Evolutionary conservation across 768 basidiomycete genomes (phyloP).

Genomic region (Suillus alpinus): DNA sequence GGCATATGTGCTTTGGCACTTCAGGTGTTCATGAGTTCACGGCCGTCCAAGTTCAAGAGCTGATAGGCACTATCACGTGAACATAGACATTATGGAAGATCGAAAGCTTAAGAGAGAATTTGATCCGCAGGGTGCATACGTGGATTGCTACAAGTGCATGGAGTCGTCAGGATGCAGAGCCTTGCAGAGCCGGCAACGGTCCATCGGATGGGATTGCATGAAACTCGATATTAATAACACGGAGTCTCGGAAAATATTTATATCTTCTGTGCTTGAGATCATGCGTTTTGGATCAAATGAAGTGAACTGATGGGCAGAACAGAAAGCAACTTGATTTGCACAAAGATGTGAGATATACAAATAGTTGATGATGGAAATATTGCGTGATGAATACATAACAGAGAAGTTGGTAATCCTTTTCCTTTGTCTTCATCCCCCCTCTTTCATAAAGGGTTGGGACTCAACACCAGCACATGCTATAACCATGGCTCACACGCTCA

Average conservation of each 20-base stretch:
- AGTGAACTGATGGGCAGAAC: background rate
- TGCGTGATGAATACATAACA: background rate
- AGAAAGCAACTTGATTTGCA: background rate
- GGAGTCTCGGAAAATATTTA: background rate
- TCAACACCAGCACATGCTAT: background rate
- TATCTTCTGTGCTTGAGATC: background rate
- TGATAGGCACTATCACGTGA: conserved; percentile 1
- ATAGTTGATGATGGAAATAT: background rate
- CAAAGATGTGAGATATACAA: background rate
- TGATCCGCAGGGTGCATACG: background rate
- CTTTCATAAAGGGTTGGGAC: background rate
- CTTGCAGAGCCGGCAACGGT: background rate
- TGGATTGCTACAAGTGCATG: background rate
- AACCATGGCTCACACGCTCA: background rate
- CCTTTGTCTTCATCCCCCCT: background rate
- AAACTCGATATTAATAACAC: background rate
- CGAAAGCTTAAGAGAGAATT: background rate
- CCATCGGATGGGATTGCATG: too few relatives aligned
- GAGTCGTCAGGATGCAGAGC: background rate
- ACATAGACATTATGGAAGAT: background rate
- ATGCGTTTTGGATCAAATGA: background rate
- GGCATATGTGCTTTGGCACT: conserved; percentile 42
- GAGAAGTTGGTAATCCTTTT: background rate
- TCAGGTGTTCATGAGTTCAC: background rate
- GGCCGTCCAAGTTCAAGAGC: background rate